Evolutionary conservation across 192 early-diverging fungal species (phyloP).

Genomic region (Rhizophagus prolifer): DNA sequence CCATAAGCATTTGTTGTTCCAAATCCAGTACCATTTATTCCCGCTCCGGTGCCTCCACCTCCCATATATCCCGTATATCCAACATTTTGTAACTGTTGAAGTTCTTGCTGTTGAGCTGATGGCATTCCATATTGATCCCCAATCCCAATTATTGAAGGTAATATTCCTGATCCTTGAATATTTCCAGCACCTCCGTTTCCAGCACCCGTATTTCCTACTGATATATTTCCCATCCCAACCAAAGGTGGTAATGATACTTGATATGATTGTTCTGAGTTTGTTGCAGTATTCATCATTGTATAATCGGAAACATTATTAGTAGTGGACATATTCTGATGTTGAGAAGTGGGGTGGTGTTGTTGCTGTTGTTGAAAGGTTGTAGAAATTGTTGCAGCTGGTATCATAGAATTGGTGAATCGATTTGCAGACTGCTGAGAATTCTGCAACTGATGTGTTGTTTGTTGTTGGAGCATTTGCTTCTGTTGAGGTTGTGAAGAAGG

Average conservation of each 20-base stretch:
- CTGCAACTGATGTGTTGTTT: neutral
- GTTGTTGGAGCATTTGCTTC: constrained; percentile 1
- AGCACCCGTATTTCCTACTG: neutral
- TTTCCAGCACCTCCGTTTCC: neutral
- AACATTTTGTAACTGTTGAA: constrained; percentile 19
- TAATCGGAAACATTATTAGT: constrained; percentile 4
- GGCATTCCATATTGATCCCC: constrained; percentile 3
- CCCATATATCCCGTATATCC: constrained; percentile 12
- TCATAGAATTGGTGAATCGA: neutral
- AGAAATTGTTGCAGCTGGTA: constrained; percentile 1
- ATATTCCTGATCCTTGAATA: neutral
- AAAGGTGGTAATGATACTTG: constrained; percentile 9
- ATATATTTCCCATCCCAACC: constrained; percentile 2
- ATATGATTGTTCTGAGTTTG: constrained; percentile 16
- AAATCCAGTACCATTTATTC: constrained; percentile 8
- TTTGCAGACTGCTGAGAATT: neutral
- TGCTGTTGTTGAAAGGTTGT: constrained; percentile 9
- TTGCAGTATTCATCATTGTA: neutral
- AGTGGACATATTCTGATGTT: neutral
- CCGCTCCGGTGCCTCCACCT: neutral
- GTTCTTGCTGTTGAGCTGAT: neutral
- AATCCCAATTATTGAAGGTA: neutral
- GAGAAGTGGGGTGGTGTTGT: neutral
- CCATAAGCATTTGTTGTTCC: neutral
- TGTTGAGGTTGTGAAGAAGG: constrained; percentile 7